Percentiles rank a stretch among this genome's conserved stretches.
These are phyloP conservation scores for Hortaea werneckii DNA, from an alignment of 2,329 filamentous ascomycete genomes.

Conservation along the genomic window DNA sequence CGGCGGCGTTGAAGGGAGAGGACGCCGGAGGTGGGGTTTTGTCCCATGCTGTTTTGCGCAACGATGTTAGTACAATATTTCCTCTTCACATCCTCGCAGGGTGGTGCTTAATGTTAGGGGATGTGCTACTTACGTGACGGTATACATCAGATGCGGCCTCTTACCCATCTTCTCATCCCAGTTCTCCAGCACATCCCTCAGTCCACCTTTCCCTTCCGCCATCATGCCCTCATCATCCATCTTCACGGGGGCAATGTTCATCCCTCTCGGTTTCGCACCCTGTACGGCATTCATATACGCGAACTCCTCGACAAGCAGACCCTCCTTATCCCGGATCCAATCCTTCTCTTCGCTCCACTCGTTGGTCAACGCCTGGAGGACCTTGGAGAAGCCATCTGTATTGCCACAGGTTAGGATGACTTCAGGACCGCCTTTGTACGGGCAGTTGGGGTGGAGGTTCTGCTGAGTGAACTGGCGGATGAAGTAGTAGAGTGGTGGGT, in stretches of 20 bases:
- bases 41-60: conserved; percentile 55
- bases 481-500: conserved; percentile 68
- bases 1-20: conserved; percentile 63
- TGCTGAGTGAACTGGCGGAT: conserved; percentile 67
- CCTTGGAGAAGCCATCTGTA: conserved; percentile 77
- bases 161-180: conserved; percentile 70
- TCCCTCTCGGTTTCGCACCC: conserved; percentile 54
- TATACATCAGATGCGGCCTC: conserved; percentile 78
- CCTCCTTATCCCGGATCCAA: conserved; percentile 59
- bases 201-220: conserved; percentile 59
- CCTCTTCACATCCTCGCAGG: too few relatives aligned
- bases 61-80: background rate
- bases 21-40: conserved; percentile 76
- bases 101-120: background rate
- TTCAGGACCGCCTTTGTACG: conserved; percentile 66
- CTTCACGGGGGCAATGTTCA: conserved; percentile 63
- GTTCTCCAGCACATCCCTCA: conserved; percentile 67
- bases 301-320: conserved; percentile 68
- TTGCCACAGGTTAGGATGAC: conserved; percentile 70
- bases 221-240: conserved; percentile 74
- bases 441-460: conserved; percentile 69
- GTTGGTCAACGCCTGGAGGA: conserved; percentile 64
- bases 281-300: conserved; percentile 69
- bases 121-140: conserved; percentile 59
- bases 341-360: conserved; percentile 62